These are phyloP conservation scores for Phytophthora pini DNA, from an alignment of 352 stramenopile genomes.

Conservation along the genomic window DNA sequence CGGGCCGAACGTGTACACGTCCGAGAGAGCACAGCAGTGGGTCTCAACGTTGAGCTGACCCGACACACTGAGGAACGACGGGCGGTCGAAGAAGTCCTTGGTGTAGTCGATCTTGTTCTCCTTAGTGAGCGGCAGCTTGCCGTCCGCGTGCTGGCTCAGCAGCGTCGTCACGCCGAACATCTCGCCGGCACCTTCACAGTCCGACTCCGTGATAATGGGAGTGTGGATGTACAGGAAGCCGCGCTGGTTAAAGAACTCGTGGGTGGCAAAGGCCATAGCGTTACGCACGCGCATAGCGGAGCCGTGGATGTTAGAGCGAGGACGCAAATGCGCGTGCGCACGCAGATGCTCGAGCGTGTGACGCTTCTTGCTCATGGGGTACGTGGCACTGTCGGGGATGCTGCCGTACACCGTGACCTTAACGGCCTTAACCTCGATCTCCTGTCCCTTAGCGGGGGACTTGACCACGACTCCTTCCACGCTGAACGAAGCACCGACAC, in stretches of 20 bases:
- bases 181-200: conserved; percentile 98
- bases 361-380: conserved; percentile 94
- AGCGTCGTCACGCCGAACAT: conserved; percentile 96
- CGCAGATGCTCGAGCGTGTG: conserved; percentile 95
- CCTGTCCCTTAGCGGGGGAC: conserved; percentile 90
- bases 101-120: conserved; percentile 89
- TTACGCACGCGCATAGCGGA: conserved; percentile 94
- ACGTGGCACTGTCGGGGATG: conserved; percentile 87
- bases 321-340: conserved; percentile 92
- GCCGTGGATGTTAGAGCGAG: conserved; percentile 92
- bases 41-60: conserved; percentile 98
- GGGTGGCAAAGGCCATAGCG: conserved; percentile 93
- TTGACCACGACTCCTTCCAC: conserved; percentile 89
- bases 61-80: conserved; percentile 94
- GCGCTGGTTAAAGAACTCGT: conserved; percentile 94
- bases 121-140: conserved; percentile 64
- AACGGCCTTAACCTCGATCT: conserved; percentile 92
- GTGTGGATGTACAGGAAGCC: conserved; percentile 97
- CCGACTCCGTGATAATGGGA: conserved; percentile 95
- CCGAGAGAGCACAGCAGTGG: conserved; percentile 88
- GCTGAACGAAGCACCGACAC: conserved; percentile 86
- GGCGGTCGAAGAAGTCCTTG: conserved; percentile 92
- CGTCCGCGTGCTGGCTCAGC: conserved; percentile 81
- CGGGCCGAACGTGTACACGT: conserved; percentile 98
- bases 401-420: conserved; percentile 87